Conservation (phyloP, 768 basidiomycete species). For the Lyophyllum atratum region DNA sequence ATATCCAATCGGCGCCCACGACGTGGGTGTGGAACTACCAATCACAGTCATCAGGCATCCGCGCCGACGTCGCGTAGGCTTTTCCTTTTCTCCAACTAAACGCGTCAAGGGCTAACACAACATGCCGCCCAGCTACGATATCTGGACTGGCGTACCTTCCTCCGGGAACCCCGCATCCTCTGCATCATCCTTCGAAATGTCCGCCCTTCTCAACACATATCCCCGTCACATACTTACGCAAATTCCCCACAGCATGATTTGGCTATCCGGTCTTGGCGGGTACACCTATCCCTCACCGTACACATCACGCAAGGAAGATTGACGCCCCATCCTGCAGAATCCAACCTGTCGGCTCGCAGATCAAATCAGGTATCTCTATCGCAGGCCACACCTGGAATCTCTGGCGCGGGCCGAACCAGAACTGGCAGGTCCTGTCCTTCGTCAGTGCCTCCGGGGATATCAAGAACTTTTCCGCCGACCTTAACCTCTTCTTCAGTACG, state of each 20-base stretch:
- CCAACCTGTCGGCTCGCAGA: slow-evolving; percentile 54
- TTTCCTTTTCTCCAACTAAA: not conserved
- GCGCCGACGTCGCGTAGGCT: slow-evolving; percentile 54
- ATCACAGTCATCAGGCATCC: slow-evolving; percentile 42
- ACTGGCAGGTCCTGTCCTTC: slow-evolving; percentile 61
- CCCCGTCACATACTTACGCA: not conserved
- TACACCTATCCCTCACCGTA: slow-evolving; percentile 21
- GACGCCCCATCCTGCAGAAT: slow-evolving; percentile 34
- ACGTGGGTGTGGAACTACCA: slow-evolving; percentile 54
- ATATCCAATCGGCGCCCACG: slow-evolving; percentile 47
- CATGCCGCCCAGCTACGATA: slow-evolving; percentile 42
- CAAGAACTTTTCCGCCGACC: slow-evolving; percentile 50
- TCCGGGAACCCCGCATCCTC: slow-evolving; percentile 46
- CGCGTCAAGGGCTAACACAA: not conserved
- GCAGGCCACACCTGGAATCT: slow-evolving; percentile 57
- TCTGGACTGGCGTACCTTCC: slow-evolving; percentile 49
- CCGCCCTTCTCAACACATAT: slow-evolving; percentile 18
- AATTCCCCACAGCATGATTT: slow-evolving; percentile 49
- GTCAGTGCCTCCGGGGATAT: slow-evolving; percentile 49
- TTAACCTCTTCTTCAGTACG: slow-evolving; percentile 59
- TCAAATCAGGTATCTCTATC: slow-evolving; percentile 39
- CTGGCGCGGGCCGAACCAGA: slow-evolving; percentile 54
- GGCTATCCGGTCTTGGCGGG: slow-evolving; percentile 60
- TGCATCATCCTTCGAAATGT: slow-evolving; percentile 57
- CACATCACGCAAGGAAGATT: not conserved